These are phyloP conservation scores for Magnusiomyces ingens DNA, from an alignment of 1,139 yeast species.

Conservation along the genomic window DNA sequence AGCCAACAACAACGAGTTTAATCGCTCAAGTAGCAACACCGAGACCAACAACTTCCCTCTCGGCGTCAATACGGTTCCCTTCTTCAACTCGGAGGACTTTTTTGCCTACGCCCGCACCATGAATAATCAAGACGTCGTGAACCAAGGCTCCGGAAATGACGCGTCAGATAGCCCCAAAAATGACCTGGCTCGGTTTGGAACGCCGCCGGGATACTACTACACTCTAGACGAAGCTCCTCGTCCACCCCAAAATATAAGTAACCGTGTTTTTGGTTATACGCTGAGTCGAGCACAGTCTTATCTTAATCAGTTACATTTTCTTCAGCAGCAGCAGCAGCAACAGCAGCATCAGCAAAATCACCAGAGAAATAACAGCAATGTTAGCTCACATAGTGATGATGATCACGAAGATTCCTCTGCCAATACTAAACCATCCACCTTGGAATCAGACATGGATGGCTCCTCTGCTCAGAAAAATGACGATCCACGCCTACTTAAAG, in stretches of 20 bases:
- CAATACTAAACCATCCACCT: neutral
- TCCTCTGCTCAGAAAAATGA: neutral
- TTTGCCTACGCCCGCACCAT: neutral
- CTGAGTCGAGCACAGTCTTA: neutral
- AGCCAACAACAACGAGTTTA: neutral
- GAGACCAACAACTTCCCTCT: neutral
- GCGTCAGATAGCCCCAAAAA: no score
- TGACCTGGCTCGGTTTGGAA: no score
- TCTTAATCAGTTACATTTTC: neutral
- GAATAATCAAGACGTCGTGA: neutral
- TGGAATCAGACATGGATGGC: neutral
- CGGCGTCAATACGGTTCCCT: constrained; percentile 1
- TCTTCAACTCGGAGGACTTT: constrained; percentile 2
- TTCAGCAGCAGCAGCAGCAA: neutral
- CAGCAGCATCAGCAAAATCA: neutral
- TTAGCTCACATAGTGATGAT: neutral
- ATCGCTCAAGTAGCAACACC: neutral
- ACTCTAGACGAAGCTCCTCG: constrained; percentile 2
- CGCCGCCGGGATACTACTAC: neutral
- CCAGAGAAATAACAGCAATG: neutral
- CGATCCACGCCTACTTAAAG: neutral
- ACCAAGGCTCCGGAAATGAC: neutral
- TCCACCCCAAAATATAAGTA: constrained; percentile 1
- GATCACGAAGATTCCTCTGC: neutral
- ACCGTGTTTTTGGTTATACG: constrained; percentile 1